Base-by-base conservation (phyloP, 805 yeast species). In the Starmera dryadoides region DNA sequence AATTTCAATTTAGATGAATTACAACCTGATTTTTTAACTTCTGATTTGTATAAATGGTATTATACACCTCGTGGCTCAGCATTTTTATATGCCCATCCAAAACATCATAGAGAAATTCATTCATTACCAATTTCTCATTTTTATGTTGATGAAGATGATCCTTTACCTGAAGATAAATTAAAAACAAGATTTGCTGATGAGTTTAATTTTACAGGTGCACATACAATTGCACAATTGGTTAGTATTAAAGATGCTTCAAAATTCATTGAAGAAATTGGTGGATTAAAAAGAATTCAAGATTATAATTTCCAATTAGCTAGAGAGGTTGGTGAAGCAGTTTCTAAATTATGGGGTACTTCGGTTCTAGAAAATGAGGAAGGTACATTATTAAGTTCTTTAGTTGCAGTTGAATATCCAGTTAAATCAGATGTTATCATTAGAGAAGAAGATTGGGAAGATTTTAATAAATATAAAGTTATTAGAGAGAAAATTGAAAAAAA, bases 31-130 rank as follows among this genome's bases (percentile, higher is more conserved):
- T 82, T 79, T 52, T 73, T 66, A 52, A 64, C 71, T 19, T 59
- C 81, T 17, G 83, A 82, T 49, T 60, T 81, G 16, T 89, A 83
- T 63, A 83, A 83, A 51, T 83, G 89, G 89, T 60, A 67, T 30
- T 75, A 52, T 45, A 67, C 69, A 18, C 84, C 86, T 4, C 64
- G 76, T 33, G 75, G 79, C 4, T 69, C 71, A 47, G 81, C 83
- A 0, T 60, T 77, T 22, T 53, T 82, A 36, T 81, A 81, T 48
- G 83, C 75, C 6, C 68, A 71, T 44, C 64, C 68, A 3, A 62
- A 64, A 39, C 73, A 71, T 50, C 86, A 78, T 41, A 49, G 55
- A 1, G 30, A 43, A 2, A 59, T 81, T 39, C 81, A 78, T 42
- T 69, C 83, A 0, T 50, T 77, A 42, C 86, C 88, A 1, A 59